A percentile compares a stretch with the other conserved stretches of the same genome.
These are phyloP conservation scores for Flaveria floridana DNA, from an alignment of 140 eudicot species.

Conservation along the genomic window DNA sequence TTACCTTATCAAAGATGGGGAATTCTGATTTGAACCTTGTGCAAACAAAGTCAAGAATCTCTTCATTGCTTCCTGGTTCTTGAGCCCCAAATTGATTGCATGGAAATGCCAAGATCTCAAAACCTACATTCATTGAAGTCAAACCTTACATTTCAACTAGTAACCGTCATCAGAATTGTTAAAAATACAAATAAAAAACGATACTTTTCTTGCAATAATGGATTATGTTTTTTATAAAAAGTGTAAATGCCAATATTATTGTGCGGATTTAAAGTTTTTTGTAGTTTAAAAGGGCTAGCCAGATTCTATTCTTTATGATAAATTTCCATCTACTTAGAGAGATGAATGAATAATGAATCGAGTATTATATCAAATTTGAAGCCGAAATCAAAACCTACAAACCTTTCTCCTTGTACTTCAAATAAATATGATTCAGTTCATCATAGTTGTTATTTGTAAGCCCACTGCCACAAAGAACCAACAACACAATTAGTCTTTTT, in stretches of 20 bases:
- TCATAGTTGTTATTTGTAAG: slow-evolving; percentile 71
- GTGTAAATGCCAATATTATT: not conserved
- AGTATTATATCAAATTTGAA: not conserved
- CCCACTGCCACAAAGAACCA: slow-evolving; percentile 53
- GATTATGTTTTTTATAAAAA: not conserved
- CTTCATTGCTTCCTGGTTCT: slow-evolving; percentile 64
- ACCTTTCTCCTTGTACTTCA: slow-evolving; percentile 79
- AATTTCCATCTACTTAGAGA: not conserved
- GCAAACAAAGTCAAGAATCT: slow-evolving; percentile 65
- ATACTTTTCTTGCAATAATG: not conserved
- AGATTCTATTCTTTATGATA: not conserved
- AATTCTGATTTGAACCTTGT: slow-evolving; percentile 67
- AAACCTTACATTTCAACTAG: not conserved
- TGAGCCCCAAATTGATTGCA: slow-evolving; percentile 74
- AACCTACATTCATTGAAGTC: slow-evolving; percentile 39
- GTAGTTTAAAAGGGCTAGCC: not conserved
- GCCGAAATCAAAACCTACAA: slow-evolving; percentile 20
- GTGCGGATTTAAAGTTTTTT: not conserved
- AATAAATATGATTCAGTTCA: slow-evolving; percentile 66
- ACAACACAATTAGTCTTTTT: not conserved
- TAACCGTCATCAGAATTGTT: not conserved
- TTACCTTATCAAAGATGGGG: slow-evolving; percentile 67
- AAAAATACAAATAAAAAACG: not conserved
- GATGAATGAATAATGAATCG: not conserved
- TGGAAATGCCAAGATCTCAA: slow-evolving; percentile 78